These are phyloP conservation scores for Cystobasidium slooffiae DNA, from an alignment of 1,284 basidiomycete genomes.

Conservation along the genomic window DNA sequence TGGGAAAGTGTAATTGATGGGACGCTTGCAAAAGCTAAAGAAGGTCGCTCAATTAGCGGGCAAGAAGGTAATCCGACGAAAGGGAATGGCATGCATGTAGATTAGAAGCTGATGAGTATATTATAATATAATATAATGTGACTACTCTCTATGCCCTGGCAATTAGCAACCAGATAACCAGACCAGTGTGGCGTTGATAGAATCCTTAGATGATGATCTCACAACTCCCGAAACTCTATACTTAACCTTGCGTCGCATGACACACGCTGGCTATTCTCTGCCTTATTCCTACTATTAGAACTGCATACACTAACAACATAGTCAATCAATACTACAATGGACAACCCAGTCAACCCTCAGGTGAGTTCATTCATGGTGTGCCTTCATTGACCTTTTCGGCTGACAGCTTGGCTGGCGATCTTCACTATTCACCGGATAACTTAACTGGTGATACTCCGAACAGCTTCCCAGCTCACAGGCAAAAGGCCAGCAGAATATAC, in stretches of 20 bases:
- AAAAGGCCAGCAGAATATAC: constrained; percentile 10
- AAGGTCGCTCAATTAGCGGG: neutral
- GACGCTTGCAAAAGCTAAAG: constrained; percentile 36
- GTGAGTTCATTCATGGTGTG: neutral
- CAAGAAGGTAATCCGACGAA: neutral
- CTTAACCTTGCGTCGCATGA: too few relatives aligned
- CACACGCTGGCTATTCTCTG: neutral
- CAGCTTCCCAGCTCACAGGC: constrained; percentile 3
- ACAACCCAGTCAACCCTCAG: neutral
- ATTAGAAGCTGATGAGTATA: neutral
- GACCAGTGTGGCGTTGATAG: too few relatives aligned
- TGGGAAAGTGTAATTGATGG: constrained; percentile 50
- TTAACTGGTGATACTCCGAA: neutral
- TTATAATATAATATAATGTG: neutral
- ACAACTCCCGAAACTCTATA: too few relatives aligned
- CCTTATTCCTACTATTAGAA: neutral
- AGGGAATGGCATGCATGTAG: constrained; percentile 16
- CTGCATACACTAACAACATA: neutral
- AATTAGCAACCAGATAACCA: too few relatives aligned
- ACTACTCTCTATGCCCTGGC: too few relatives aligned
- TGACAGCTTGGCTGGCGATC: too few relatives aligned
- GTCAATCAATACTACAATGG: neutral
- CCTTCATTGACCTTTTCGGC: too few relatives aligned
- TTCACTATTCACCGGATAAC: neutral
- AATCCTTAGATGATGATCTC: too few relatives aligned